A percentile compares a stretch with the other conserved stretches of the same genome.
Evolutionary conservation across 495 filamentous ascomycete genomes (phyloP).

Genomic region (Xanthoparmelia taractica): DNA sequence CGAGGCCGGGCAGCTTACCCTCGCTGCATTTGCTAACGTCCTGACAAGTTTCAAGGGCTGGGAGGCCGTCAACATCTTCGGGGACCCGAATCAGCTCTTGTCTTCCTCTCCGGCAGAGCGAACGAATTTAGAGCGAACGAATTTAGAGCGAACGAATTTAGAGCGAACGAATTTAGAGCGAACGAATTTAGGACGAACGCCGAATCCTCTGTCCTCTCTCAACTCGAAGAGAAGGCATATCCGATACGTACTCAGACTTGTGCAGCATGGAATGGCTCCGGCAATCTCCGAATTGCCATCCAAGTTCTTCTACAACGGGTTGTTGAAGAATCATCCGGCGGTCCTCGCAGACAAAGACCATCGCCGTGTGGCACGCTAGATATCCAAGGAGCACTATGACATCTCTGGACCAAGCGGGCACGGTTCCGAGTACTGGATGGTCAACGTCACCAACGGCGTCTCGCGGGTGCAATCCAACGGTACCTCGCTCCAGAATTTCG

Average conservation of each 20-base stretch:
- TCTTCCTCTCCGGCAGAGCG: background rate
- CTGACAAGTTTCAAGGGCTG: background rate
- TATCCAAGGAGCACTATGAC: background rate
- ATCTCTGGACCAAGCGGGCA: background rate
- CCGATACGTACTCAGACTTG: background rate
- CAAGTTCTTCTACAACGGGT: background rate
- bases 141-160: conserved; percentile 1
- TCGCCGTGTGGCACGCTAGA: background rate
- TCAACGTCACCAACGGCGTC: background rate
- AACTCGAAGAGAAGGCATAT: background rate
- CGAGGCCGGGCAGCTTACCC: background rate
- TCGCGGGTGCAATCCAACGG: background rate
- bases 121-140: background rate
- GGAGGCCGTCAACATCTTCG: background rate
- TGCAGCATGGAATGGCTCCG: background rate
- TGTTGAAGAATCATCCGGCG: background rate
- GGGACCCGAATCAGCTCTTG: background rate
- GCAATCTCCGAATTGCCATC: background rate
- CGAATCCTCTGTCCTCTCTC: background rate
- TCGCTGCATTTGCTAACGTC: background rate
- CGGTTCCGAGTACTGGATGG: conserved; percentile 7
- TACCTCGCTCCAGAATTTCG: background rate
- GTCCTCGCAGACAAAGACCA: background rate
- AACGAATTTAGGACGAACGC: background rate
- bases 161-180: too few relatives aligned